Evolutionary conservation across 352 stramenopile species (phyloP).

Genomic region (Globisporangium splendens): DNA sequence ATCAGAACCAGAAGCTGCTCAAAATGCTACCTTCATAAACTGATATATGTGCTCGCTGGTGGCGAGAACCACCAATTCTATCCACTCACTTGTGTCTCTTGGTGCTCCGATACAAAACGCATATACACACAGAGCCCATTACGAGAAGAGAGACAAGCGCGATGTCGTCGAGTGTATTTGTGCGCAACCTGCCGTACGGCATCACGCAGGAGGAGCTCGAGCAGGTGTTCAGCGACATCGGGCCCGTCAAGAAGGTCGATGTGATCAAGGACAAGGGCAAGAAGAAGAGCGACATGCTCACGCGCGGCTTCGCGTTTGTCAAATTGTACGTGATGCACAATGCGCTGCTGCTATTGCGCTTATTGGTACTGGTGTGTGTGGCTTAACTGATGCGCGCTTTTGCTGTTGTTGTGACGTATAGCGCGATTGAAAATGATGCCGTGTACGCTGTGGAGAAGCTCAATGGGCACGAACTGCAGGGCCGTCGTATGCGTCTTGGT

Average conservation of each 20-base stretch:
- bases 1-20: not conserved
- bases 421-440: conserved; percentile 70
- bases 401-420: conserved; percentile 17
- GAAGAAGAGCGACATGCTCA: conserved; percentile 73
- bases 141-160: conserved; percentile 1
- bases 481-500: conserved; percentile 81
- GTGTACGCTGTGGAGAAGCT: conserved; percentile 68
- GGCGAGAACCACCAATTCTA: conserved; percentile 15
- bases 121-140: not conserved
- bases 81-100: conserved; percentile 6
- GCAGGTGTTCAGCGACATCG: conserved; percentile 77
- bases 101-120: conserved; percentile 7
- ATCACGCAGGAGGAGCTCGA: conserved; percentile 84
- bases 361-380: not conserved
- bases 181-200: conserved; percentile 85
- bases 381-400: conserved; percentile 1
- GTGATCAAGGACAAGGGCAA: conserved; percentile 89
- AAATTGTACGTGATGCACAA: conserved; percentile 59
- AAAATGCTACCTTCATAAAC: not conserved
- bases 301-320: conserved; percentile 83
- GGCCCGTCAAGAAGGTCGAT: conserved; percentile 83
- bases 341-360: not conserved
- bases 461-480: conserved; percentile 70
- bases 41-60: conserved; percentile 2
- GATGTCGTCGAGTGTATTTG: conserved; percentile 66